phyloP scores from a whole-genome alignment of 306 rosid genomes.

The Echinosophora koreensis region DNA sequence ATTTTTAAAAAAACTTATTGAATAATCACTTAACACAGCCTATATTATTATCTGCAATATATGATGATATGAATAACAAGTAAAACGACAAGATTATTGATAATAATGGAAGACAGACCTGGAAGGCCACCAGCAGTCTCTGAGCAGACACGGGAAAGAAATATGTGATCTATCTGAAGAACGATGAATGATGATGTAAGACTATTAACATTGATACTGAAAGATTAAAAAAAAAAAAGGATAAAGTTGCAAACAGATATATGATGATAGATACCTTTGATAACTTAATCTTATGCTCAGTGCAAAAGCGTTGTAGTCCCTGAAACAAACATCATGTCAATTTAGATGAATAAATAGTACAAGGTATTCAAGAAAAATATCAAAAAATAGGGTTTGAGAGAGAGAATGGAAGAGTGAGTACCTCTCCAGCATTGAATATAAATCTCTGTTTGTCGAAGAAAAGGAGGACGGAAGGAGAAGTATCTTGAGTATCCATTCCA shows the following conservation, averaged over 20 bases:
- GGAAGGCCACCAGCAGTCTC: conserved; percentile 98
- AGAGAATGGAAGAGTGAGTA: neutral
- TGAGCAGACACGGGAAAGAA: conserved; percentile 92
- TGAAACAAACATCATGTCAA: conserved; percentile 41
- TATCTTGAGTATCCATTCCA: conserved; percentile 94
- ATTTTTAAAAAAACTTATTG: too few relatives aligned
- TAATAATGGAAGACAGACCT: conserved; percentile 60
- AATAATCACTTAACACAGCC: too few relatives aligned
- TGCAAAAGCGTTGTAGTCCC: conserved; percentile 91
- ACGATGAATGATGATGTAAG: conserved; percentile 28
- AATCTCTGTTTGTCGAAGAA: conserved; percentile 91
- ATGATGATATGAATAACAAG: conserved; percentile 11
- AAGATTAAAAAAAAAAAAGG: conserved; percentile 6
- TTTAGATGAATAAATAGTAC: conserved; percentile 23
- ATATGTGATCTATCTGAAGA: conserved; percentile 88
- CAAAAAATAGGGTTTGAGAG: neutral
- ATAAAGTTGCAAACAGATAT: conserved; percentile 19
- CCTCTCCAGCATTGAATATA: conserved; percentile 96
- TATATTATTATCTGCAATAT: conserved; percentile 21
- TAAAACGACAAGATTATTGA: conserved; percentile 16
- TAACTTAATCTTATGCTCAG: conserved; percentile 82
- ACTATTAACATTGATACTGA: neutral
- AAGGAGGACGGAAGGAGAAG: conserved; percentile 83
- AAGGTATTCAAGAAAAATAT: neutral
- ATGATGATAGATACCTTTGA: conserved; percentile 68